Evolutionary conservation across 2,329 filamentous ascomycete genomes (phyloP).

Genomic region (Exophiala viscosa): DNA sequence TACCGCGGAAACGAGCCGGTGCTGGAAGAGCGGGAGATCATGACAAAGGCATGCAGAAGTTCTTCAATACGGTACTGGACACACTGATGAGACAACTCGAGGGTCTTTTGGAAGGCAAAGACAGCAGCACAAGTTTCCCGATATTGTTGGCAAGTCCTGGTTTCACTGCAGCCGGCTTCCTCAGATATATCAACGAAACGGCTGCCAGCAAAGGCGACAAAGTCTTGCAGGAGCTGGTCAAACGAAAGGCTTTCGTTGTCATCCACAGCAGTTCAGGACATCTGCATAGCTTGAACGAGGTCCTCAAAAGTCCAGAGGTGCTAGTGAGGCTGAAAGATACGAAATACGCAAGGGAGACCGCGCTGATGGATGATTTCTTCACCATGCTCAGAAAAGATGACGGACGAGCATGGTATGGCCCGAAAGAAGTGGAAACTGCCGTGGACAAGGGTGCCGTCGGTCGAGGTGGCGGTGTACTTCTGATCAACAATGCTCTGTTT

Average conservation of each 20-base stretch:
- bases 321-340: slow-evolving; percentile 75
- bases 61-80: slow-evolving; percentile 72
- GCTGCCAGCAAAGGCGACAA: slow-evolving; percentile 69
- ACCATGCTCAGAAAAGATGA: slow-evolving; percentile 77
- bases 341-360: slow-evolving; percentile 80
- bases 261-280: slow-evolving; percentile 84
- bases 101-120: slow-evolving; percentile 50
- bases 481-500: slow-evolving; percentile 86
- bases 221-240: slow-evolving; percentile 56
- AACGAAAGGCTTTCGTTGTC: slow-evolving; percentile 58
- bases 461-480: slow-evolving; percentile 73
- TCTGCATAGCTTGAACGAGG: slow-evolving; percentile 80
- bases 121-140: slow-evolving; percentile 50
- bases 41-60: slow-evolving; percentile 64
- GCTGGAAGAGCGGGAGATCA: slow-evolving; percentile 41
- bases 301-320: slow-evolving; percentile 77
- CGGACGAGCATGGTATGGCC: slow-evolving; percentile 85
- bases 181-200: slow-evolving; percentile 63
- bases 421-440: slow-evolving; percentile 73
- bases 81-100: slow-evolving; percentile 76
- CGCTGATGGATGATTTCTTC: slow-evolving; percentile 79
- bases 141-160: slow-evolving; percentile 84
- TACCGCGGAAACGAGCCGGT: slow-evolving; percentile 46
- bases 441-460: slow-evolving; percentile 86
- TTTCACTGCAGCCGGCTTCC: slow-evolving; percentile 78